Evolutionary conservation across 495 filamentous ascomycete genomes (phyloP).

Genomic region (Oidiodendron maius): DNA sequence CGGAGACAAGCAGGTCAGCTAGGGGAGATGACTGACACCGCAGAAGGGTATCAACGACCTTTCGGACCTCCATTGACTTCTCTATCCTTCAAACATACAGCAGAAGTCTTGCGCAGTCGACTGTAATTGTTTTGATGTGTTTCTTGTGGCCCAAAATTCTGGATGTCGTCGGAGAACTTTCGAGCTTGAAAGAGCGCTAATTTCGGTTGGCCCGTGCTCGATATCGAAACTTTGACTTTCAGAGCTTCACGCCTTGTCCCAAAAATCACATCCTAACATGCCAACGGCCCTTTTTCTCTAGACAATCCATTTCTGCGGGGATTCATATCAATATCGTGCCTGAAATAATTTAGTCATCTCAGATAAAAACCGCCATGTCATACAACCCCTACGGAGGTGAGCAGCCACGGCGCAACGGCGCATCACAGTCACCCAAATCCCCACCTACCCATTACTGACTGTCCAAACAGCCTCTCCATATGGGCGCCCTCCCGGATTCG

Average conservation of each 20-base stretch:
- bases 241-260: neutral
- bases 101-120: slow-evolving; percentile 8
- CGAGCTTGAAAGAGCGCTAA: slow-evolving; percentile 11
- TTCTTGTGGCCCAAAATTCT: neutral
- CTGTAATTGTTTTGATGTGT: slow-evolving; percentile 4
- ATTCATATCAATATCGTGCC: too few species aligned
- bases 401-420: slow-evolving; percentile 22
- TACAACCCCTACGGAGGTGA: slow-evolving; percentile 79
- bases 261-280: too few species aligned
- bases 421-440: slow-evolving; percentile 4
- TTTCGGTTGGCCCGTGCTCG: slow-evolving; percentile 14
- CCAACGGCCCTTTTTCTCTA: too few species aligned
- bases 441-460: slow-evolving; percentile 8
- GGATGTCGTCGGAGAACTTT: slow-evolving; percentile 16
- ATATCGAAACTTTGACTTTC: slow-evolving; percentile 11
- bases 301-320: too few species aligned
- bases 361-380: slow-evolving; percentile 38
- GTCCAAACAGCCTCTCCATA: slow-evolving; percentile 43
- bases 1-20: slow-evolving; percentile 23
- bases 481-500: slow-evolving; percentile 67
- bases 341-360: too few species aligned
- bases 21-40: slow-evolving; percentile 23
- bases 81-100: slow-evolving; percentile 4
- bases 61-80: slow-evolving; percentile 34
- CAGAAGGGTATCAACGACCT: slow-evolving; percentile 25